phyloP scores from a whole-genome alignment of 163 green algal genomes.

The Botryococcus braunii region DNA sequence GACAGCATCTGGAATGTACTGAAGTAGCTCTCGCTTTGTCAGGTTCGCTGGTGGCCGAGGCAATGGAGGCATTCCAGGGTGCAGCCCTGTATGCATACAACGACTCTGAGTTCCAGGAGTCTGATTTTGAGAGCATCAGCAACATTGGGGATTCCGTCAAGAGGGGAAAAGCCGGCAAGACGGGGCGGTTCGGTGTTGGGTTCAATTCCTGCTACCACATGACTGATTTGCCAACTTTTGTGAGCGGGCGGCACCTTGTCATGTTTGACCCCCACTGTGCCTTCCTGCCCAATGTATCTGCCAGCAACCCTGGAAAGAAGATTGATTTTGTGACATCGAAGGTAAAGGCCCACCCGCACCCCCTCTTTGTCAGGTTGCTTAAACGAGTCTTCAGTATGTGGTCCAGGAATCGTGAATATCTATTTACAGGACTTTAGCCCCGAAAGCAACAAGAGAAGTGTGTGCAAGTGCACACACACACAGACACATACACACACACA shows the following conservation, averaged over 20 bases:
- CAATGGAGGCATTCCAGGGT: constrained; percentile 53
- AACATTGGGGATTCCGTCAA: constrained; percentile 64
- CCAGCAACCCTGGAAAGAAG: constrained; percentile 55
- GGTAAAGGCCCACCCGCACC: too few relatives aligned
- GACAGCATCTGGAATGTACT: too few relatives aligned
- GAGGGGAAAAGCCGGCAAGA: constrained; percentile 57
- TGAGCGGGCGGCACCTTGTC: constrained; percentile 44
- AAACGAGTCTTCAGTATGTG: too few relatives aligned
- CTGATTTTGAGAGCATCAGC: constrained; percentile 63
- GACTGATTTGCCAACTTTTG: constrained; percentile 65
- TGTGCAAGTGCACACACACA: too few relatives aligned
- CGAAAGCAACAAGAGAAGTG: too few relatives aligned
- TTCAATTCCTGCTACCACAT: constrained; percentile 74
- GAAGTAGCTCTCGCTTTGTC: too few relatives aligned
- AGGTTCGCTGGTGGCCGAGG: background rate
- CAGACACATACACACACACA: too few relatives aligned
- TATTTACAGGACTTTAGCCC: too few relatives aligned
- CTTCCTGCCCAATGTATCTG: constrained; percentile 21
- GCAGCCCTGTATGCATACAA: constrained; percentile 64
- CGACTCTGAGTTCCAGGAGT: constrained; percentile 53
- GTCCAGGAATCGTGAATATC: too few relatives aligned
- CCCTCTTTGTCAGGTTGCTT: too few relatives aligned
- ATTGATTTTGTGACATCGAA: constrained; percentile 28
- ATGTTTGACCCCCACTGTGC: constrained; percentile 68
- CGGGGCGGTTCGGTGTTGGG: constrained; percentile 44